Base-by-base conservation (phyloP, 2,329 filamentous ascomycete genomes). In the Chaetomium sp. region DNA sequence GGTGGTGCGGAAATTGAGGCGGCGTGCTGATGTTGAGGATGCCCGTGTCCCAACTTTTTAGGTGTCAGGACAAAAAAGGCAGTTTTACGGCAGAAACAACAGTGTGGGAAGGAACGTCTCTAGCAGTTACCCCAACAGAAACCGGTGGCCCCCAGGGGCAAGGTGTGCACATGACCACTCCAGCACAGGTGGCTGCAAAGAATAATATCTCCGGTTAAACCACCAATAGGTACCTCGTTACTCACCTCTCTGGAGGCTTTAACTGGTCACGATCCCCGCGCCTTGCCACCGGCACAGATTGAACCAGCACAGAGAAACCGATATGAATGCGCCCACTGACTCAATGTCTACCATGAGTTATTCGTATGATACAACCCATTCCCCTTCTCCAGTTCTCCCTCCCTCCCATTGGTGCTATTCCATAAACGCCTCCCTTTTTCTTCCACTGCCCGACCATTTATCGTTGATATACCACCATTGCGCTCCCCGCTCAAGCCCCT, bases 11-110 rank as follows among this genome's bases (percentile, higher is more conserved):
- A 14, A 5, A 35, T 14, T 19, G 42, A 38, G 41, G 41, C 48
- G 54, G 45, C 43, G 32, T 53, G 55, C 56, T 62, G 52, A 58
- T 52, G 42, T 36, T 19, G 56, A 50, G 60, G 14, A 12, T 27
- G 19, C 3, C 19, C 19, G 19, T 27, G 19, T 27, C 19, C 19
- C 19, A 27, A 27, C 19, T 27, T 58, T 52, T 58, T 59, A 86
- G 83, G 62, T 86, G 83, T 67, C 71, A 73, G 56, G 81, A 85
- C 68, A 76, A 71, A 62, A 79, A 79, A 11, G 79, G 79, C 4
- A 71, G 56, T 6, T 86, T 86, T 62, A 78, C 74, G 67, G 79
- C 84, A 44, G 83, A 86, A 70, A 86, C 83, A 32, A 86, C 83
- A 10, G 74, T 76, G 44, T 86, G 82, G 82, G 82, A 86, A 69